Evolutionary conservation across 176 grass and related monocot species (phyloP), one percentile per base, ranked within the genome.

Genomic region (Oryza punctata): DNA sequence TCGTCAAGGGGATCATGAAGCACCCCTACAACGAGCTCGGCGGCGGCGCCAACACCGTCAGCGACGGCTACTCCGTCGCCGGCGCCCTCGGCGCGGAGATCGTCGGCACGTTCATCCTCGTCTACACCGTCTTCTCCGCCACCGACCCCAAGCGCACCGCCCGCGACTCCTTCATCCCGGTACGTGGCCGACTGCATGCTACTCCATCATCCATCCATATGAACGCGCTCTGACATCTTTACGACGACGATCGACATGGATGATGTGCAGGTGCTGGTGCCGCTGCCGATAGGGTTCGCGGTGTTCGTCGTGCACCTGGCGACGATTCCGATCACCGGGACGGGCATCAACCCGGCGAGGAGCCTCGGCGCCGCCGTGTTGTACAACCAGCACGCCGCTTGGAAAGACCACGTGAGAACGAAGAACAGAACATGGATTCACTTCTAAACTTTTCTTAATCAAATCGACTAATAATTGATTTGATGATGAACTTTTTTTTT

Each of bases 261-360:
- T 72, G 89, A 21, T 72, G 89, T 35, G 28, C 68, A 94, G 91
- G 91, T 97, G 24, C 30, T 98, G 15, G 82, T 87, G 73, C 95
- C 95, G 60, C 89, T 98, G 72, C 88, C 95, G 4, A 98, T 98
- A 12, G 95, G 95, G 11, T 94, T 98, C 63, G 92, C 95, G 0
- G 95, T 98, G 28, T 98, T 98, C 82, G 60, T 98, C 15, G 91
- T 89, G n/a, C 95, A 98, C 82, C 81, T 95, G 33, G 95, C 95
- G 11, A 94, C 92, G 23, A 95, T 98, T 12, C 95, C 95, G 7
- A 88, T 95, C 85, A 98, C 95, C 5, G 95, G 95, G 23, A 95
- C 95, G 4, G 87, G 95, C 47, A 98, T 98, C 82, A 98, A 93
- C 37, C 92, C 92, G 28, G 95, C 95, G 18, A 85, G 95, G 82